phyloP scores from a whole-genome alignment of 257 asterid species.

The Gardenia jasminoides region DNA sequence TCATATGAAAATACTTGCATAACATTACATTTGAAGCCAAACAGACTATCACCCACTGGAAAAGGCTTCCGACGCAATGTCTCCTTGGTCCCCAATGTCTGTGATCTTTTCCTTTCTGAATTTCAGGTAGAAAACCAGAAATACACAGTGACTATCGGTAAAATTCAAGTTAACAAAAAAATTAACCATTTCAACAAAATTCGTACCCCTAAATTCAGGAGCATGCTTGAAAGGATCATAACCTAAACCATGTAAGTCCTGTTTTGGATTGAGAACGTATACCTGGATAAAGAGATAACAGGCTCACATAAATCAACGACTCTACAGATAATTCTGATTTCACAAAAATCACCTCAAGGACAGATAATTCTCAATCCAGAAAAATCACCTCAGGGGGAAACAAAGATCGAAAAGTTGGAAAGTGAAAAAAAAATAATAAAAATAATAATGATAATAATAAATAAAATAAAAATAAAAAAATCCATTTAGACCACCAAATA shows the following conservation, averaged over 20 bases:
- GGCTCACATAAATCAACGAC: too few species aligned
- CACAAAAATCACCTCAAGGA: not conserved
- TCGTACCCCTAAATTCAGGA: slow-evolving; percentile 95
- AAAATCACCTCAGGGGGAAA: not conserved
- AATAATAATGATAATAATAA: too few species aligned
- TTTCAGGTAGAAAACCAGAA: slow-evolving; percentile 16
- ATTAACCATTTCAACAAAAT: slow-evolving; percentile 20
- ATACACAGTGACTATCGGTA: slow-evolving; percentile 8
- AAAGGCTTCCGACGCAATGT: slow-evolving; percentile 43
- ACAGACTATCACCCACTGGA: slow-evolving; percentile 51
- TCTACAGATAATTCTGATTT: not conserved
- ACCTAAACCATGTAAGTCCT: slow-evolving; percentile 84
- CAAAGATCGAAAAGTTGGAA: not conserved
- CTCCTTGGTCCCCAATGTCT: slow-evolving; percentile 49
- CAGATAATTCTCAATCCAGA: not conserved
- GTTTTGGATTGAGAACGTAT: slow-evolving; percentile 81
- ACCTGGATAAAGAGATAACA: slow-evolving; percentile 37
- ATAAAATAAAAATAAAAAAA: too few species aligned
- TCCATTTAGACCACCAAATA: not conserved
- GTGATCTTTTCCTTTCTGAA: slow-evolving; percentile 75
- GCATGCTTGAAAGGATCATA: slow-evolving; percentile 97
- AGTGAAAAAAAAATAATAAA: too few species aligned
- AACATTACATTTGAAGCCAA: slow-evolving; percentile 44
- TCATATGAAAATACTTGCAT: not conserved
- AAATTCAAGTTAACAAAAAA: slow-evolving; percentile 9